A percentile compares a stretch with the other conserved stretches of the same genome.
These are phyloP conservation scores for Dendrobium huoshanense DNA, from an alignment of 106 monocot genomes.

Conservation along the genomic window DNA sequence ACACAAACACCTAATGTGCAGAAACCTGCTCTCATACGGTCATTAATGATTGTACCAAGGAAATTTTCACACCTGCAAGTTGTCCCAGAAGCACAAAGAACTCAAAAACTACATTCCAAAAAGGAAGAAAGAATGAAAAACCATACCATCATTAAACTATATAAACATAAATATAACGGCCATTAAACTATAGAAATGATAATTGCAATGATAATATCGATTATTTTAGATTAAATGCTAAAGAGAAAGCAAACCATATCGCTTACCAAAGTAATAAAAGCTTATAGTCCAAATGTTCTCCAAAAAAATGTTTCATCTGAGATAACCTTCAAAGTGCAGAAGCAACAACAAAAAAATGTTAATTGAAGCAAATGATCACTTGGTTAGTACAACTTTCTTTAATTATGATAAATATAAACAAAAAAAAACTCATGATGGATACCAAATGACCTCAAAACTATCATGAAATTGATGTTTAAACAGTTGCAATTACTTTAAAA, in stretches of 20 bases:
- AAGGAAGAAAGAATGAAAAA: no score
- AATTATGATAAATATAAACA: not conserved
- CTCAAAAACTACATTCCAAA: no score
- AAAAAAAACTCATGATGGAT: not conserved
- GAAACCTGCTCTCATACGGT: no score
- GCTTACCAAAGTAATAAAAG: conserved; percentile 64
- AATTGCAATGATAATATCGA: not conserved
- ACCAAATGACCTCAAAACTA: not conserved
- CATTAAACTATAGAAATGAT: not conserved
- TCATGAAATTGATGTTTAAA: not conserved
- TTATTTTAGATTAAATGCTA: not conserved
- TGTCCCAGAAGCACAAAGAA: no score
- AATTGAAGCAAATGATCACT: not conserved
- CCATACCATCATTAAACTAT: no score
- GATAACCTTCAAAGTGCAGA: conserved; percentile 35
- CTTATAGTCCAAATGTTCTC: conserved; percentile 90
- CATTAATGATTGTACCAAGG: no score
- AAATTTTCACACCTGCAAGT: no score
- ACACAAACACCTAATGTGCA: no score
- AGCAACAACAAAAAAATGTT: not conserved
- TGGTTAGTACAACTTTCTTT: not conserved
- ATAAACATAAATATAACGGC: not conserved
- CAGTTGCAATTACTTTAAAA: not conserved
- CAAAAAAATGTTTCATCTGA: conserved; percentile 66
- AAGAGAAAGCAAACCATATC: not conserved